A percentile compares a stretch with the other conserved stretches of the same genome.
These are phyloP conservation scores for Ogataea paraovalis DNA, from an alignment of 805 yeast species.

Conservation along the genomic window DNA sequence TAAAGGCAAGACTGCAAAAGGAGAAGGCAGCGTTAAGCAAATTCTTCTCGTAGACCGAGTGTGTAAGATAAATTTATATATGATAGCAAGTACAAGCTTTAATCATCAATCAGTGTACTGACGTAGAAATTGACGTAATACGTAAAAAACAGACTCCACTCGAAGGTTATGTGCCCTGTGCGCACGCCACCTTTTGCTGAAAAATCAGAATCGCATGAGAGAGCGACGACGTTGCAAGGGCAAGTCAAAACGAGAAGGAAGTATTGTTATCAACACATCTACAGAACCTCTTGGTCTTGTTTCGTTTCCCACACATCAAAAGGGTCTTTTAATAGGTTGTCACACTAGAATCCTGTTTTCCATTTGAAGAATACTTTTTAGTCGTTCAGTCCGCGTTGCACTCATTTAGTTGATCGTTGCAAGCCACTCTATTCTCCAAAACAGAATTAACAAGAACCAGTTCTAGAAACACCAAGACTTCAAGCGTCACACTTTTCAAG, in stretches of 20 bases:
- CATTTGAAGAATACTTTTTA: conserved; percentile 9
- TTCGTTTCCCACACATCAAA: conserved; percentile 2
- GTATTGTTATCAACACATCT: neutral
- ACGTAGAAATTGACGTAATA: neutral
- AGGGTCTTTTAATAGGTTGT: conserved; percentile 12
- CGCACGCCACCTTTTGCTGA: conserved; percentile 18
- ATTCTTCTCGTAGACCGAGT: conserved; percentile 41
- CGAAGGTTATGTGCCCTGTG: conserved; percentile 2
- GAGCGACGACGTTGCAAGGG: neutral
- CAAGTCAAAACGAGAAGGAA: neutral
- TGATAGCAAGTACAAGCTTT: neutral
- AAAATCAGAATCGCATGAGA: neutral
- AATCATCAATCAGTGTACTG: neutral
- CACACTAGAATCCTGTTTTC: conserved; percentile 11
- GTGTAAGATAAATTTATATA: neutral
- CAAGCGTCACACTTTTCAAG: conserved; percentile 1
- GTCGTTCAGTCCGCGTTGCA: conserved; percentile 16
- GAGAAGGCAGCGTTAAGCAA: conserved; percentile 74
- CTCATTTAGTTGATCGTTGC: conserved; percentile 32
- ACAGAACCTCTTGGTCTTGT: neutral
- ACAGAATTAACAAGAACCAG: conserved; percentile 1
- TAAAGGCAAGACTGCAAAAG: conserved; percentile 55
- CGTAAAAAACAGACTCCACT: neutral
- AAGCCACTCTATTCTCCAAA: conserved; percentile 6
- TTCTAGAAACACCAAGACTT: neutral